Percentiles rank a stretch among this genome's conserved stretches.
phyloP scores from a whole-genome alignment of 2,329 filamentous ascomycete genomes.

The Colletotrichum abscissum region DNA sequence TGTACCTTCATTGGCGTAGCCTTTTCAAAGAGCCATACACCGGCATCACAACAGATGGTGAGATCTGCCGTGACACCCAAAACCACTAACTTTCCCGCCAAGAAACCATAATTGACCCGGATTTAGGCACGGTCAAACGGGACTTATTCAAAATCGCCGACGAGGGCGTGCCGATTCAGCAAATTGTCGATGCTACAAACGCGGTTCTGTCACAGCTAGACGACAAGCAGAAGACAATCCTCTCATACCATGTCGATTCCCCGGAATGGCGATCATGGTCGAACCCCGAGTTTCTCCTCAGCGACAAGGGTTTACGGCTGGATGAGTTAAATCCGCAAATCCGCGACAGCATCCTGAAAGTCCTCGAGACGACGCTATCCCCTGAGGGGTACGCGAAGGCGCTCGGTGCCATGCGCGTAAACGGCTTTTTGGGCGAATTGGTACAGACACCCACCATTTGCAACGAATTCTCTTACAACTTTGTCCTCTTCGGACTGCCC shows the following conservation, averaged over 20 bases:
- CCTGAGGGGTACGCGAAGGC: slow-evolving; percentile 79
- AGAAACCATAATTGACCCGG: slow-evolving; percentile 16
- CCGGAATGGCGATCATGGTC: slow-evolving; percentile 77
- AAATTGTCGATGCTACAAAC: slow-evolving; percentile 65
- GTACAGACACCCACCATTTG: slow-evolving; percentile 71
- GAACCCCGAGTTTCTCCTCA: slow-evolving; percentile 80
- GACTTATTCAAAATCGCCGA: slow-evolving; percentile 70
- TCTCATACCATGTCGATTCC: slow-evolving; percentile 73
- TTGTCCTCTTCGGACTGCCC: slow-evolving; percentile 75
- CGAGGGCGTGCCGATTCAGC: slow-evolving; percentile 69
- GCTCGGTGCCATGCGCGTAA: slow-evolving; percentile 76
- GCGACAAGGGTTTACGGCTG: slow-evolving; percentile 75
- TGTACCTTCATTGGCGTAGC: slow-evolving; percentile 69
- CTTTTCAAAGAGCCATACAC: slow-evolving; percentile 75
- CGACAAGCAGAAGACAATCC: slow-evolving; percentile 57
- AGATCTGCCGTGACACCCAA: not conserved
- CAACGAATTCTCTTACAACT: slow-evolving; percentile 83
- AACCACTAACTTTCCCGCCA: not conserved
- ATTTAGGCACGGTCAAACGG: slow-evolving; percentile 59
- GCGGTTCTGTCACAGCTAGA: slow-evolving; percentile 58
- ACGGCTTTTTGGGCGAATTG: slow-evolving; percentile 79
- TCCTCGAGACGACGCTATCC: slow-evolving; percentile 71
- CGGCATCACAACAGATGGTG: slow-evolving; percentile 76
- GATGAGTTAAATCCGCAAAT: slow-evolving; percentile 64
- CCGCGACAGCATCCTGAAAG: slow-evolving; percentile 61